Conservation (phyloP, 2,329 filamentous ascomycete genomes). For the Fusarium sp. region DNA sequence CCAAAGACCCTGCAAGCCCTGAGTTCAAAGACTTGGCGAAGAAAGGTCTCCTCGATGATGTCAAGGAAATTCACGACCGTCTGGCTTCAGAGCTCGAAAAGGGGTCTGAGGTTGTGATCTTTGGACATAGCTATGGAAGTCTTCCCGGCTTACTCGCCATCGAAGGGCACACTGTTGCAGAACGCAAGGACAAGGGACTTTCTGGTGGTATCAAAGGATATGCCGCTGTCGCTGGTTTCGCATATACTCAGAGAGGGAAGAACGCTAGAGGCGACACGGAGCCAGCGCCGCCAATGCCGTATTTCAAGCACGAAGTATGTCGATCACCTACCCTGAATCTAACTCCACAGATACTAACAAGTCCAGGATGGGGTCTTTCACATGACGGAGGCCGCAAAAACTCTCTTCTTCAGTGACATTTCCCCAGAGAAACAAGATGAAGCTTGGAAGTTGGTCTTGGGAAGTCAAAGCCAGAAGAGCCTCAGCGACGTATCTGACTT, state of each 20-base stretch:
- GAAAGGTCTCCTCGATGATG: not conserved
- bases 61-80: not conserved
- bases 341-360: accelerated
- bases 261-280: not conserved
- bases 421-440: accelerated
- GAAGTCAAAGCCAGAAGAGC: not conserved
- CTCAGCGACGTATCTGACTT: not conserved
- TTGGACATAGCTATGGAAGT: conserved; percentile 4
- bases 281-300: not conserved
- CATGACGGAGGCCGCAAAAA: not conserved
- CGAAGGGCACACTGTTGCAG: accelerated
- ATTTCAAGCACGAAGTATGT: not conserved
- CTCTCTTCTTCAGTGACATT: not conserved
- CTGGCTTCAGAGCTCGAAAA: not conserved
- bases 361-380: not conserved
- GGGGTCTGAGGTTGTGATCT: not conserved
- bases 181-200: not conserved
- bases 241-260: not conserved
- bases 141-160: not conserved
- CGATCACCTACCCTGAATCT: accelerated
- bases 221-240: not conserved
- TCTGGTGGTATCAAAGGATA: not conserved
- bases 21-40: not conserved
- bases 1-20: accelerated
- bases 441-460: not conserved